Base-by-base conservation (phyloP, 2,329 filamentous ascomycete genomes). In the Coniochaeta hoffmannii region DNA sequence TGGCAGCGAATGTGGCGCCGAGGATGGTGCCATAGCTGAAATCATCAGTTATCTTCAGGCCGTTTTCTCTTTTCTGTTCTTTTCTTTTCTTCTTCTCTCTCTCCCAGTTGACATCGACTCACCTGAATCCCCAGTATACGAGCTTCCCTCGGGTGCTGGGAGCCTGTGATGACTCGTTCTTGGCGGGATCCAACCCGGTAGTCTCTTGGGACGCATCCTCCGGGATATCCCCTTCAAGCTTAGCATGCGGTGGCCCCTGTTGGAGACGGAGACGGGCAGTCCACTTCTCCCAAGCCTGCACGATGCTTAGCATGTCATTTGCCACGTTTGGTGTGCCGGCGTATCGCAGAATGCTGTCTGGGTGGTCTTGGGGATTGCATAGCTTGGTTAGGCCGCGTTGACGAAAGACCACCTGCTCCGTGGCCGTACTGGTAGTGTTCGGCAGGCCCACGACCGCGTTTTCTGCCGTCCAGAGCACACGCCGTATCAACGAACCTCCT, bases 1-100 rank as follows among this genome's bases (percentile, higher is more conserved):
- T 70, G 2, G 75, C 70, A 4, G 78, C 78, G 62, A 81, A 80
- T 0, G 74, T 75, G 14, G 73, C 76, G 3, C 79, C 79, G 0
- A 82, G 68, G 2, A 80, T 62, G 8, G 77, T 79, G 10, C 79
- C 79, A 58, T 82, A 82, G 59, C 77, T 80, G 56, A n/a, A n/a
- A n/a, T n/a, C n/a, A n/a, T n/a, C n/a, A n/a, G n/a, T n/a, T n/a
- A n/a, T n/a, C 62, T 79, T 81, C 49, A 68, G 70, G 6, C 79
- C 66, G 64, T 71, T 74, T n/a, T n/a, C n/a, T n/a, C n/a, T n/a
- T n/a, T n/a, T n/a, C n/a, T n/a, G n/a, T n/a, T n/a, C n/a, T n/a
- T n/a, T n/a, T n/a, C n/a, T n/a, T n/a, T n/a, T n/a, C n/a, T n/a
- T n/a, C n/a, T n/a, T n/a, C n/a, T n/a, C n/a, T n/a, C n/a, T n/a